A percentile compares a stretch with the other conserved stretches of the same genome.
These are phyloP conservation scores for Emydomyces testavorans DNA, from an alignment of 2,329 filamentous ascomycete genomes.

Conservation along the genomic window DNA sequence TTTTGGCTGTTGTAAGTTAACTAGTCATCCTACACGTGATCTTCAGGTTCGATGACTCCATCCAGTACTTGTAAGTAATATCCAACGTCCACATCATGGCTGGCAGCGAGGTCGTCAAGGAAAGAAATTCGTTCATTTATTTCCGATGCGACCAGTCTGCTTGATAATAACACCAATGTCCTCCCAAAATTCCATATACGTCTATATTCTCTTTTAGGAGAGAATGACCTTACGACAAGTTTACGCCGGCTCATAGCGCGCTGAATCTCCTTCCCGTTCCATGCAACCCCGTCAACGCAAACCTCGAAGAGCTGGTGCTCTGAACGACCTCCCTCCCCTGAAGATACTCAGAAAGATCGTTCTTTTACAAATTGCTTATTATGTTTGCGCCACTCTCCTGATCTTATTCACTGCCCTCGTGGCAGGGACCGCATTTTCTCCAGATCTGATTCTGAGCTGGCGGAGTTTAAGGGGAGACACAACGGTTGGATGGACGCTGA, in stretches of 20 bases:
- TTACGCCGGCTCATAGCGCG: not conserved
- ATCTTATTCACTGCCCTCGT: conserved; percentile 58
- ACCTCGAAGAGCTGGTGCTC: conserved; percentile 53
- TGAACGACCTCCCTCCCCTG: conserved; percentile 54
- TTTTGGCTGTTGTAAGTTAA: too few species aligned
- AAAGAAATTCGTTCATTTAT: not conserved
- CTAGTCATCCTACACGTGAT: too few species aligned
- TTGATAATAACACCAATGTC: too few species aligned
- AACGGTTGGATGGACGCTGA: conserved; percentile 58
- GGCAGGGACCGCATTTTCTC: conserved; percentile 48
- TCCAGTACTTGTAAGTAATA: too few species aligned
- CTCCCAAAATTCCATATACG: too few species aligned
- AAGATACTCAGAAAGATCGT: conserved; percentile 57
- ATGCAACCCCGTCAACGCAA: conserved; percentile 49
- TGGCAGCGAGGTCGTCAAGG: not conserved
- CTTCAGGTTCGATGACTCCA: not conserved
- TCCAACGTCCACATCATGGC: too few species aligned
- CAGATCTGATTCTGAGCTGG: conserved; percentile 54
- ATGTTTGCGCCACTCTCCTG: conserved; percentile 48
- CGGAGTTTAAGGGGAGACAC: conserved; percentile 53
- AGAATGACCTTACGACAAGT: not conserved
- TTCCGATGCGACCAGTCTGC: too few species aligned
- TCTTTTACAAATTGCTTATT: conserved; percentile 54
- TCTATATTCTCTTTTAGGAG: not conserved
- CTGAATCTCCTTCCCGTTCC: conserved; percentile 4